These are phyloP conservation scores for Metarhizium brunneum DNA, from an alignment of 2,329 filamentous ascomycete species.

Conservation along the genomic window DNA sequence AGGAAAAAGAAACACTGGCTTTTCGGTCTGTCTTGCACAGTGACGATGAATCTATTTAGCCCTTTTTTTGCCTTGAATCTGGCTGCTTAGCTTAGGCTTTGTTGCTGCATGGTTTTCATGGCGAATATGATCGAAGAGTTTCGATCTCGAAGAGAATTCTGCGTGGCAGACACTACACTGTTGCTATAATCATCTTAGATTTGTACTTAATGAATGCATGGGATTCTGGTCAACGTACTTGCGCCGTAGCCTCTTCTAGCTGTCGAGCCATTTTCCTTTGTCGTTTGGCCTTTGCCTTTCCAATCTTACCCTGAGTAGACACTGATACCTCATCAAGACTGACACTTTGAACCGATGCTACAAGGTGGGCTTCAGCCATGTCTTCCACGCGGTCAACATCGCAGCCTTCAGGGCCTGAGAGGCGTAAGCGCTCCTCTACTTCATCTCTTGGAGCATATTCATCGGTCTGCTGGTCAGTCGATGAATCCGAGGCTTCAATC, in stretches of 20 bases:
- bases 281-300: constrained; percentile 42
- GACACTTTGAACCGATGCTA: constrained; percentile 11
- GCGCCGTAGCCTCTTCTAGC: not conserved
- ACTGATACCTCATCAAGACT: constrained; percentile 15
- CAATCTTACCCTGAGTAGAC: constrained; percentile 25
- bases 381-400: not conserved
- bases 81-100: constrained; percentile 16
- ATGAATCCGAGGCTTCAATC: not conserved
- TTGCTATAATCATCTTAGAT: constrained; percentile 11
- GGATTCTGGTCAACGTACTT: constrained; percentile 1
- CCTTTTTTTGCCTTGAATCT: constrained; percentile 26
- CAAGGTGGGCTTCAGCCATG: constrained; percentile 6
- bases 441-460: constrained; percentile 39
- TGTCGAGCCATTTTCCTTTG: constrained; percentile 35
- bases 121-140: constrained; percentile 65
- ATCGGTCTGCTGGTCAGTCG: constrained; percentile 13
- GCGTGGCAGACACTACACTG: constrained; percentile 37
- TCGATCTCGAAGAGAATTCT: constrained; percentile 52
- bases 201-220: not conserved
- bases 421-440: constrained; percentile 30
- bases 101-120: constrained; percentile 55
- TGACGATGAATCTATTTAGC: not conserved
- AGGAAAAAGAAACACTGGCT: not conserved
- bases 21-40: not conserved
- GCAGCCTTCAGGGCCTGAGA: not conserved